Percentiles rank a stretch among this genome's conserved stretches.
phyloP scores from a whole-genome alignment of 202 grass and related monocot species.

The Brachypodium distachyon region DNA sequence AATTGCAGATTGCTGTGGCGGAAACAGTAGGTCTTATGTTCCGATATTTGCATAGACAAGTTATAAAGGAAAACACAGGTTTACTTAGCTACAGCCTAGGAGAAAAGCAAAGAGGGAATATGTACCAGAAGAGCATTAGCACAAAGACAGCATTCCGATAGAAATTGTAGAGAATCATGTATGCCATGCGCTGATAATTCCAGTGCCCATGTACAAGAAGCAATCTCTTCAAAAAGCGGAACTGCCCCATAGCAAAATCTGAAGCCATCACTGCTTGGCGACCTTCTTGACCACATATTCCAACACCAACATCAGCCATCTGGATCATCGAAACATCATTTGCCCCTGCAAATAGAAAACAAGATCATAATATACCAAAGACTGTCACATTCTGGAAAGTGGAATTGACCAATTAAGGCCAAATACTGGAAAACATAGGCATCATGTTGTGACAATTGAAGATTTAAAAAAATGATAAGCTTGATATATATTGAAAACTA shows the following conservation, averaged over 20 bases:
- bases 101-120: background rate
- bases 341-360: constrained; percentile 55
- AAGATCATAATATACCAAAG: background rate
- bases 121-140: constrained; percentile 97
- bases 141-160: constrained; percentile 98
- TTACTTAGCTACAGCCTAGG: background rate
- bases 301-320: constrained; percentile 98
- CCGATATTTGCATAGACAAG: background rate
- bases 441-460: background rate
- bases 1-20: background rate
- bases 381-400: background rate
- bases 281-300: constrained; percentile 99
- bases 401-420: background rate
- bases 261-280: constrained; percentile 99
- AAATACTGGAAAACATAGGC: background rate
- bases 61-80: background rate
- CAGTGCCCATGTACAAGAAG: constrained; percentile 99
- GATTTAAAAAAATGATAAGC: background rate
- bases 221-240: constrained; percentile 94
- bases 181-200: constrained; percentile 98
- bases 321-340: constrained; percentile 99
- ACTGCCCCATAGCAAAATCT: constrained; percentile 99
- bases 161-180: constrained; percentile 99
- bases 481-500: background rate
- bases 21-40: background rate